Evolutionary conservation across 345 rosid genomes (phyloP).

Genomic region (Firmiana major): DNA sequence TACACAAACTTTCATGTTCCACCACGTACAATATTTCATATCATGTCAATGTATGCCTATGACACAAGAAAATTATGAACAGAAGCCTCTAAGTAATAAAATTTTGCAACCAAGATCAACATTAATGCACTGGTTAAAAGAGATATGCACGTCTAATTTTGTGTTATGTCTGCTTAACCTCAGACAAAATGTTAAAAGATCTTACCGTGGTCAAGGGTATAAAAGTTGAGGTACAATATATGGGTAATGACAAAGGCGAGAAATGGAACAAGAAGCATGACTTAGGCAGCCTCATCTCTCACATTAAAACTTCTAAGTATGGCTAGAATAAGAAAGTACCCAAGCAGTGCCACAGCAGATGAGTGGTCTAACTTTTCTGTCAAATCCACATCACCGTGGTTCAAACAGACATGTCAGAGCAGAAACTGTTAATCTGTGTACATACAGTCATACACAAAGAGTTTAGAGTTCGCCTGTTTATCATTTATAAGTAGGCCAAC

Average conservation of each 20-base stretch:
- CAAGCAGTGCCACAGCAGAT: slow-evolving; percentile 65
- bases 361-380: slow-evolving; percentile 73
- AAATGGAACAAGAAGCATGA: slow-evolving; percentile 74
- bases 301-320: slow-evolving; percentile 57
- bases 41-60: not conserved
- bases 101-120: not conserved
- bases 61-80: not conserved
- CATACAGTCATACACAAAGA: no score
- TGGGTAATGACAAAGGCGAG: slow-evolving; percentile 65
- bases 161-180: no score
- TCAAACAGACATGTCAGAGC: slow-evolving; percentile 15
- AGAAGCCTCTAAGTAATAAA: not conserved
- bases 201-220: slow-evolving; percentile 56
- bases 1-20: slow-evolving; percentile 65
- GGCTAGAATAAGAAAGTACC: slow-evolving; percentile 59
- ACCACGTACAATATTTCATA: slow-evolving; percentile 36
- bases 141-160: not conserved
- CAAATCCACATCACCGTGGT: slow-evolving; percentile 54
- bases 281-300: slow-evolving; percentile 58
- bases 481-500: no score
- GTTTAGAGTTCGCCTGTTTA: no score
- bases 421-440: not conserved
- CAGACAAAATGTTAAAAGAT: not conserved
- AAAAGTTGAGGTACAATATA: slow-evolving; percentile 60
- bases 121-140: not conserved